phyloP scores from a whole-genome alignment of 805 yeast genomes.

The Maudiozyma turicensis region DNA sequence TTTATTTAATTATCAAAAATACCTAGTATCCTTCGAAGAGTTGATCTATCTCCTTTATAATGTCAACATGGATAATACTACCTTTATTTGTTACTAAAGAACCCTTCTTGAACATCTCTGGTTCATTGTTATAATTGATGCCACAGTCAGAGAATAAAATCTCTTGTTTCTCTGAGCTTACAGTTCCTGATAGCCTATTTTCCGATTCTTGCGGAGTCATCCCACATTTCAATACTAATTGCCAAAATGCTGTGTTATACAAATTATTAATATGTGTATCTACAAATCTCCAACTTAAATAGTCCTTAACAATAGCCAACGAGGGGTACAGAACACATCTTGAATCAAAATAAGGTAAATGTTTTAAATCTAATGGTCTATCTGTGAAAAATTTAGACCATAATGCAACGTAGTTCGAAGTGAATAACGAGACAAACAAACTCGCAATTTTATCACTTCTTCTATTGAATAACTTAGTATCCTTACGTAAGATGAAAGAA shows the following conservation, averaged over 20 bases:
- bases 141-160: constrained; percentile 68
- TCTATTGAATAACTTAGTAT: constrained; percentile 67
- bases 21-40: constrained; percentile 24
- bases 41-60: constrained; percentile 30
- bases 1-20: no score
- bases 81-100: constrained; percentile 45
- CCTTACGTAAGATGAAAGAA: constrained; percentile 60
- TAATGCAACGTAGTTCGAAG: constrained; percentile 58
- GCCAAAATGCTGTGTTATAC: constrained; percentile 92
- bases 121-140: constrained; percentile 85
- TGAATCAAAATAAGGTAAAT: constrained; percentile 84
- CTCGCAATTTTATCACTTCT: constrained; percentile 71
- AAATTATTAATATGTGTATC: constrained; percentile 94
- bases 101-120: constrained; percentile 83
- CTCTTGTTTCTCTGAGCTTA: constrained; percentile 81
- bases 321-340: constrained; percentile 83
- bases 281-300: constrained; percentile 89
- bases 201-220: constrained; percentile 77
- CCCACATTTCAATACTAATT: constrained; percentile 59
- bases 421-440: constrained; percentile 72
- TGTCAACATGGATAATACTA: constrained; percentile 34
- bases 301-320: constrained; percentile 53
- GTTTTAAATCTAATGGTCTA: constrained; percentile 36
- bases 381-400: constrained; percentile 58
- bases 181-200: constrained; percentile 60